phyloP scores from a whole-genome alignment of 257 asterid genomes.

The Eucommia ulmoides region DNA sequence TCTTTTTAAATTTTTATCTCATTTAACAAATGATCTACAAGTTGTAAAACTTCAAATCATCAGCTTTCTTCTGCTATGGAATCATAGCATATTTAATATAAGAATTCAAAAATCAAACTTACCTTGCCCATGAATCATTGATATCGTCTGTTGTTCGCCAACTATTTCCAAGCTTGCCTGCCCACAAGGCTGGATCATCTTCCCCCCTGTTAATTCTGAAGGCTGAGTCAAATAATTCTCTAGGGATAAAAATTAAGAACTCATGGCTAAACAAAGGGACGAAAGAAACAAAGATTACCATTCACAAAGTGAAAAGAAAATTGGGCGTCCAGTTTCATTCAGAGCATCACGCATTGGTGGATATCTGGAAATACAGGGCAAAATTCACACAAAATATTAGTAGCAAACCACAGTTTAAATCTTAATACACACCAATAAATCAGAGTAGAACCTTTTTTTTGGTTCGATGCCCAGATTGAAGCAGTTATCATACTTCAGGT shows the following conservation, averaged over 20 bases:
- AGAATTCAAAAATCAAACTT: conserved; percentile 16
- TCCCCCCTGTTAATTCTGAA: conserved; percentile 52
- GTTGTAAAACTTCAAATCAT: too few relatives aligned
- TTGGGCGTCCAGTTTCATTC: conserved; percentile 69
- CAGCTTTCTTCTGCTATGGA: too few relatives aligned
- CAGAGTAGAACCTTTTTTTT: conserved; percentile 46
- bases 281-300: conserved; percentile 39
- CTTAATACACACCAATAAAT: neutral
- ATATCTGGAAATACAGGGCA: conserved; percentile 57
- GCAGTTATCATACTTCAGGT: conserved; percentile 96
- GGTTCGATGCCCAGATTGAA: conserved; percentile 84
- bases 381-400: too few relatives aligned
- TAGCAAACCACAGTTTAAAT: too few relatives aligned
- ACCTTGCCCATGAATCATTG: conserved; percentile 98
- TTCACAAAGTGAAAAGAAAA: conserved; percentile 88
- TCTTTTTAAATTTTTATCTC: too few relatives aligned
- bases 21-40: too few relatives aligned
- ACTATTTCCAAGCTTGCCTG: conserved; percentile 19
- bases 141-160: conserved; percentile 96
- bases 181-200: conserved; percentile 6
- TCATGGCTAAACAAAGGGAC: neutral
- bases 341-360: conserved; percentile 98
- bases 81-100: too few relatives aligned
- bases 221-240: conserved; percentile 4
- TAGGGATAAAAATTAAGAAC: neutral